phyloP scores from a whole-genome alignment of 2,329 filamentous ascomycete genomes.

The Magnaporthales sp. region DNA sequence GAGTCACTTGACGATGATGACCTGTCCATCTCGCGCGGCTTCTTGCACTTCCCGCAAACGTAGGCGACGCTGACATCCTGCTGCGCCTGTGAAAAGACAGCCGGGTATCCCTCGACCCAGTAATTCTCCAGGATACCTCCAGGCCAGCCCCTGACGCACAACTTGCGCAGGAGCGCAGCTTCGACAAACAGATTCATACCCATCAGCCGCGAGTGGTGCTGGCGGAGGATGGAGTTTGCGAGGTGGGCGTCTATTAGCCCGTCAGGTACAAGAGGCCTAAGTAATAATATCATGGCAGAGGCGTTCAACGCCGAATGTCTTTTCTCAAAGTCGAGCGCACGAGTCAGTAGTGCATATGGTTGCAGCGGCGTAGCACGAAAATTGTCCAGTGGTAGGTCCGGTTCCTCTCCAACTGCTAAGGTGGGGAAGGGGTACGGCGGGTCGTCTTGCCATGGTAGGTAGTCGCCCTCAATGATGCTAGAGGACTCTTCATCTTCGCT shows the following conservation, averaged over 20 bases:
- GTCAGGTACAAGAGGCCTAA: conserved; percentile 47
- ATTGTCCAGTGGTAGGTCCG: conserved; percentile 5
- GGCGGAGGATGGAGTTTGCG: conserved; percentile 45
- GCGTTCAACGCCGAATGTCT: conserved; percentile 49
- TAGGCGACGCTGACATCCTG: conserved; percentile 44
- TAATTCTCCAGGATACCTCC: conserved; percentile 29
- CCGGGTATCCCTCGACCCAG: conserved; percentile 47
- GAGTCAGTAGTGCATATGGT: conserved; percentile 43
- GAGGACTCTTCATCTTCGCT: conserved; percentile 17
- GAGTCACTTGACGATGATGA: conserved; percentile 28
- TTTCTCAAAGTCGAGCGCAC: conserved; percentile 47
- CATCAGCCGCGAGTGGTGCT: conserved; percentile 52
- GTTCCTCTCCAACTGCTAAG: conserved; percentile 11
- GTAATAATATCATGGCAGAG: conserved; percentile 50
- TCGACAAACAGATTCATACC: conserved; percentile 51
- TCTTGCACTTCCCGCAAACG: conserved; percentile 46
- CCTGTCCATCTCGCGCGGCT: conserved; percentile 45
- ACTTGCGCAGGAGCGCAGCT: conserved; percentile 51
- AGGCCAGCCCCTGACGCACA: conserved; percentile 51
- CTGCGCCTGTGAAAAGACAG: conserved; percentile 45
- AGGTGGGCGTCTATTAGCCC: conserved; percentile 46
- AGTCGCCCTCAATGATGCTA: conserved; percentile 47
- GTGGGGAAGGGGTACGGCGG: conserved; percentile 43
- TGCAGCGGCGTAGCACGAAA: conserved; percentile 34
- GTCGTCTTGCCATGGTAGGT: conserved; percentile 49